These are phyloP conservation scores for Chenopodium berlandieri DNA, from an alignment of 148 eudicot species.

Conservation along the genomic window DNA sequence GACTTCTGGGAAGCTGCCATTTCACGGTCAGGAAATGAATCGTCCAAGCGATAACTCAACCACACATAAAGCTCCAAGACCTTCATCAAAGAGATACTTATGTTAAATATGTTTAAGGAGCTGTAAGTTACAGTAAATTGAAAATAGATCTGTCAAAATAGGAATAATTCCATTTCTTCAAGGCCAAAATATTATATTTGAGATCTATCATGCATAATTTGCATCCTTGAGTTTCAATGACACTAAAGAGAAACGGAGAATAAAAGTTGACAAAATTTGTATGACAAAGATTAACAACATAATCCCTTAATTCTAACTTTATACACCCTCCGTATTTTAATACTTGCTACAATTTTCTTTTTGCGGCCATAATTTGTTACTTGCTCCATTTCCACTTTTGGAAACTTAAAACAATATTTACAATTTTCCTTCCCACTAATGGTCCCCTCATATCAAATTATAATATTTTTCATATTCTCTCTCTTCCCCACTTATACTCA, in stretches of 20 bases:
- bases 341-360: too few relatives aligned
- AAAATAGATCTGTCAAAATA: neutral
- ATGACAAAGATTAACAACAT: neutral
- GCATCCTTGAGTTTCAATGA: neutral
- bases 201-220: neutral
- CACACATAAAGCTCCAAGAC: conserved; percentile 97
- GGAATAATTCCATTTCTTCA: neutral
- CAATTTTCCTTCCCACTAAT: too few relatives aligned
- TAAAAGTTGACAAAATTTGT: neutral
- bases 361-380: too few relatives aligned
- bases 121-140: neutral
- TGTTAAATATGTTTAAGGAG: neutral
- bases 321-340: too few relatives aligned
- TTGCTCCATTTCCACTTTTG: too few relatives aligned
- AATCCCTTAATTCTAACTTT: neutral
- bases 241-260: neutral
- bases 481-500: too few relatives aligned
- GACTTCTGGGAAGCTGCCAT: conserved; percentile 89
- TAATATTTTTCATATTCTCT: too few relatives aligned
- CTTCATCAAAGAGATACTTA: conserved; percentile 36
- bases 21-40: conserved; percentile 91
- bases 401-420: too few relatives aligned
- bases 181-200: neutral
- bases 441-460: too few relatives aligned
- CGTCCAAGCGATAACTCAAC: conserved; percentile 84